Evolutionary conservation across 257 asterid genomes (phyloP), one percentile per base, ranked within the genome.

Genomic region (Solanum infundibuliforme): DNA sequence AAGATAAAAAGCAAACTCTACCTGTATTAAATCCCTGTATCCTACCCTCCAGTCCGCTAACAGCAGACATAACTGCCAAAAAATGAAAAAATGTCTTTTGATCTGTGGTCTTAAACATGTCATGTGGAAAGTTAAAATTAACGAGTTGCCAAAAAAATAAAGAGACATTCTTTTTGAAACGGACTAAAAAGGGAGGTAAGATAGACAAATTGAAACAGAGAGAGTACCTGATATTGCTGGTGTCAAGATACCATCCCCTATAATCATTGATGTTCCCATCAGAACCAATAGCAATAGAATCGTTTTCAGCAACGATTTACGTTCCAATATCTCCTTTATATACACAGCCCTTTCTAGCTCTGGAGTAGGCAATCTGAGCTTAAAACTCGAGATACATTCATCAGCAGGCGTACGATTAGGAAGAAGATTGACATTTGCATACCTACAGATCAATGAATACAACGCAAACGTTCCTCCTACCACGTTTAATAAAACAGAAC

Each of bases 401-500:
- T 97, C 99, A 29, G 98, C 96, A 36, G 74, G 95, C 89, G 94
- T 98, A 66, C 93, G 96, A 88, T 97, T 97, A 7, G 98, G 98
- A 73, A 97, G 95, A 94, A 97, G 98, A 90, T 89, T 95, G 46
- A 97, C 98, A 76, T 95, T 93, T 77, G 98, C 99, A 90, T 97
- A 95, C 90, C 99, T 95, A 88, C 98, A 92, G 66, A 97, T 94
- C 86, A 97, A 91, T 4, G 99, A 97, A 91, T 95, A 97, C 88
- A 97, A 87, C 1, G 99, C 98, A 92, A 97, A 97, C 55, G 98
- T 95, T 89, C 99, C 99, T 25, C 99, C 99, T 96, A 98, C 92
- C 79, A 90, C 87, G 89, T 91, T 90, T 62, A 62, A 62, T 10
- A 23, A 74, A 86, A 81, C 55, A 69, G 89, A 87, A 32, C 16